Evolutionary conservation across 495 filamentous ascomycete genomes (phyloP).

Genomic region (Neurospora sp.): DNA sequence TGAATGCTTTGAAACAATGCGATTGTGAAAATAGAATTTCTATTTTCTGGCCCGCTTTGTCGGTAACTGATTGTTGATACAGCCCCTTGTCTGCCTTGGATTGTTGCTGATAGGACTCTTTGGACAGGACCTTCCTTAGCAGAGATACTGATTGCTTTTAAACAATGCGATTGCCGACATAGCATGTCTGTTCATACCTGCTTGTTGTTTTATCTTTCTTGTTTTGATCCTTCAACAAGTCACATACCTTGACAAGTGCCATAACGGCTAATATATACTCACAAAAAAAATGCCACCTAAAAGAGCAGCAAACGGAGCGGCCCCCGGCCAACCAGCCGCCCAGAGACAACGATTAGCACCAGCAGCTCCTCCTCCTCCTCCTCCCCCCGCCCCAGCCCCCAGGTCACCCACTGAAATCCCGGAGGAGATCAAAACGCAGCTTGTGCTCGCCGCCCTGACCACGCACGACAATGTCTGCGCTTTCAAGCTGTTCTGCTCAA

Average conservation of each 20-base stretch:
- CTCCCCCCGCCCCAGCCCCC: not conserved
- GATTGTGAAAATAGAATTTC: not conserved
- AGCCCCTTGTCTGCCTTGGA: not conserved
- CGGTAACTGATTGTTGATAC: not conserved
- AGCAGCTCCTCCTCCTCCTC: not conserved
- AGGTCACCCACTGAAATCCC: not conserved
- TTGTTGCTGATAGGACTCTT: not conserved
- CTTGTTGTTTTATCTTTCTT: not conserved
- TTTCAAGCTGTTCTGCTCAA: constrained; percentile 2
- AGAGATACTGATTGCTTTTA: not conserved
- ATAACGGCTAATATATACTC: not conserved
- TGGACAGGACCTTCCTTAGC: not conserved
- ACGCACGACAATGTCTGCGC: not conserved
- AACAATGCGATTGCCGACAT: not conserved
- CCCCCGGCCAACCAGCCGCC: not conserved
- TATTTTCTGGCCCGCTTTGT: not conserved
- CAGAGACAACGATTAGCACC: not conserved
- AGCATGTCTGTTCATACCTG: not conserved
- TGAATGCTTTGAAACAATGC: not conserved
- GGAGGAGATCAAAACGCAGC: constrained; percentile 2
- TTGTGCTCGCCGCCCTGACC: constrained; percentile 1
- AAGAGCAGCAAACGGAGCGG: not conserved
- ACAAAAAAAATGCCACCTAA: not conserved
- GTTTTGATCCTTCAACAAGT: not conserved
- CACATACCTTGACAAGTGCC: not conserved